Evolutionary conservation across 768 basidiomycete species (phyloP), one percentile per base, ranked within the genome.

Genomic region (Lenzites betulinus): DNA sequence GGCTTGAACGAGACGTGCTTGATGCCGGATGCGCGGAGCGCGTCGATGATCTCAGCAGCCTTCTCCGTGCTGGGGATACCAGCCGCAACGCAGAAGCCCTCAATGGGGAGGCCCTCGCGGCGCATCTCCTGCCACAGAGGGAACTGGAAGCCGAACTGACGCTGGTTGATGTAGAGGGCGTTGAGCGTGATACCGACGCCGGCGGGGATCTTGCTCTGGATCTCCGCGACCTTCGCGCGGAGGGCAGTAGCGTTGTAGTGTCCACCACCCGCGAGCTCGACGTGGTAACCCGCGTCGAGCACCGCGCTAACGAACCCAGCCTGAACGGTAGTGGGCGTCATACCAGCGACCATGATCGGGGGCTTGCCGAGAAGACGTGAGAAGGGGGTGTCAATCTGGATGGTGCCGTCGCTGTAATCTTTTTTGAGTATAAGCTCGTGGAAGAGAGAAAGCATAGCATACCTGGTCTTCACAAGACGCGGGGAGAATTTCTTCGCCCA

Each of bases 51-150:
- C 76, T 98, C 96, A 46, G 88, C 88, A 2, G 96, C 95, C 76
- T 98, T 99, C 77, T 98, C 97, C 1, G 93, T 93, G 67, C 84
- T 91, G 9, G 97, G 97, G 66, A 99, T 92, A 70, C 96, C 97
- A 47, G 97, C 97, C 41, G 96, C 97, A 60, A 98, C 93, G 72
- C 95, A 98, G 77, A 99, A 96, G n/a, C 97, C 97, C 78, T 99
- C 96, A 63, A 98, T 81, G 13, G 97, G 97, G 3, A 95, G 77
- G 57, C 96, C 96, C 74, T 98, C 97, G 59, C 87, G 87, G 64
- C 93, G 88, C 90, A 99, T 91, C 76, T 97, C 93, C 73, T 95
- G 92, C 97, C 97, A 99, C 15, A 98, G 80, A 18, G 97, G 97
- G 74, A 93, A 86, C 74, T 99, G 96, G 89, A 98, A 98, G 28